Conservation (phyloP, 495 filamentous ascomycete genomes). For the Penicillium waksmanii region DNA sequence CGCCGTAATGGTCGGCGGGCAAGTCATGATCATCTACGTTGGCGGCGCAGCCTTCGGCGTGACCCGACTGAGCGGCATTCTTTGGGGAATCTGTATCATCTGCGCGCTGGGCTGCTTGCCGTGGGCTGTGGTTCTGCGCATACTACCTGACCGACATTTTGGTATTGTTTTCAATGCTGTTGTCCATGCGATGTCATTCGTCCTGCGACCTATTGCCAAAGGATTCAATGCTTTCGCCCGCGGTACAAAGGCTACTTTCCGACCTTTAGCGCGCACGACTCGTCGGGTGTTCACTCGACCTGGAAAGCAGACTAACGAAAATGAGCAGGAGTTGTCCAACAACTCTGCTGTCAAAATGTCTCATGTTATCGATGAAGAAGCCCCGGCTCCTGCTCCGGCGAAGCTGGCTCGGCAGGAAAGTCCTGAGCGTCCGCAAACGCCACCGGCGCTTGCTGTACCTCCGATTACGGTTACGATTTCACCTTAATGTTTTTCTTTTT, state of each 20-base stretch:
- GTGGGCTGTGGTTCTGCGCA: slow-evolving; percentile 71
- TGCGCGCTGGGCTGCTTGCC: slow-evolving; percentile 74
- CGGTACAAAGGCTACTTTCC: slow-evolving; percentile 22
- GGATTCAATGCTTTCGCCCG: slow-evolving; percentile 22
- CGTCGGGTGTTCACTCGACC: slow-evolving; percentile 20
- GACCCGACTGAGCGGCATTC: slow-evolving; percentile 62
- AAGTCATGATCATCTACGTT: slow-evolving; percentile 80
- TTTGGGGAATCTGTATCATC: slow-evolving; percentile 79
- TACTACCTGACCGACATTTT: slow-evolving; percentile 63
- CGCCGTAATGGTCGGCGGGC: slow-evolving; percentile 74
- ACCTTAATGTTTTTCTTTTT: slow-evolving; percentile 15
- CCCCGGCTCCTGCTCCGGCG: slow-evolving; percentile 8
- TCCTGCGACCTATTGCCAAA: slow-evolving; percentile 36
- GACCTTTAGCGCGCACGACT: slow-evolving; percentile 29
- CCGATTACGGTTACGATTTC: slow-evolving; percentile 45
- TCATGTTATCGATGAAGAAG: slow-evolving; percentile 9
- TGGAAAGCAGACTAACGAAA: neutral
- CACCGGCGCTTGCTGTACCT: slow-evolving; percentile 31
- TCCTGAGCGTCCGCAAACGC: slow-evolving; percentile 26
- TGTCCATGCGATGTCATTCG: slow-evolving; percentile 24
- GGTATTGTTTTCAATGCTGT: slow-evolving; percentile 45
- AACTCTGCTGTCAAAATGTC: slow-evolving; percentile 18
- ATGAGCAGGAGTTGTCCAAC: neutral
- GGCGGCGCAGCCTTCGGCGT: slow-evolving; percentile 76
- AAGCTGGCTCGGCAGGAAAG: slow-evolving; percentile 18